A percentile compares a stretch with the other conserved stretches of the same genome.
These are phyloP conservation scores for Ganoderma sinense DNA, from an alignment of 1,284 basidiomycete species.

Conservation along the genomic window DNA sequence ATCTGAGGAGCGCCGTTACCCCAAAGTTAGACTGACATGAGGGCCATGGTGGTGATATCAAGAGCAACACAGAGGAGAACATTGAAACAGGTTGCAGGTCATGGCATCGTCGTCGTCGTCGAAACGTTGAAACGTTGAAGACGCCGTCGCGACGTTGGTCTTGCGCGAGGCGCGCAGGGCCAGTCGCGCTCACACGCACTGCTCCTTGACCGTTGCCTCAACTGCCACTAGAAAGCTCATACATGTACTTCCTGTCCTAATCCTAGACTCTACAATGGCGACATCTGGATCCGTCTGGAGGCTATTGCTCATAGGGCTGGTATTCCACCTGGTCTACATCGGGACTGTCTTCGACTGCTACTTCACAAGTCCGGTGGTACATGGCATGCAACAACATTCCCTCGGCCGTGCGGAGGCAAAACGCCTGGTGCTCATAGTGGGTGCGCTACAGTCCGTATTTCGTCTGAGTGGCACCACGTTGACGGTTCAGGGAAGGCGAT, in stretches of 20 bases:
- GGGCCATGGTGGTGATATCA: background rate
- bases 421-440: slow-evolving; percentile 83
- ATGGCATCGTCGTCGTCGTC: background rate
- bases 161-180: slow-evolving; percentile 6
- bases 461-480: background rate
- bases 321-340: slow-evolving; percentile 81
- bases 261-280: slow-evolving; percentile 13
- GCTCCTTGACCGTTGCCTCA: background rate
- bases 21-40: background rate
- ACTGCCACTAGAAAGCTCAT: slow-evolving; percentile 1
- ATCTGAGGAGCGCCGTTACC: background rate
- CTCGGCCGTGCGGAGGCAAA: slow-evolving; percentile 62
- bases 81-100: background rate
- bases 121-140: background rate
- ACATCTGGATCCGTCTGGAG: slow-evolving; percentile 26
- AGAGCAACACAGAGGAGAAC: background rate
- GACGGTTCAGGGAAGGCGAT: slow-evolving; percentile 59
- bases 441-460: slow-evolving; percentile 47
- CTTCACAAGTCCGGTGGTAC: slow-evolving; percentile 82
- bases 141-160: background rate
- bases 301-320: slow-evolving; percentile 71
- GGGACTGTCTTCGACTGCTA: slow-evolving; percentile 90
- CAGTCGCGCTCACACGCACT: background rate
- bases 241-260: slow-evolving; percentile 18
- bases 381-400: slow-evolving; percentile 71